These are phyloP conservation scores for Lactarius tabidus DNA, from an alignment of 768 basidiomycete genomes.

Conservation along the genomic window DNA sequence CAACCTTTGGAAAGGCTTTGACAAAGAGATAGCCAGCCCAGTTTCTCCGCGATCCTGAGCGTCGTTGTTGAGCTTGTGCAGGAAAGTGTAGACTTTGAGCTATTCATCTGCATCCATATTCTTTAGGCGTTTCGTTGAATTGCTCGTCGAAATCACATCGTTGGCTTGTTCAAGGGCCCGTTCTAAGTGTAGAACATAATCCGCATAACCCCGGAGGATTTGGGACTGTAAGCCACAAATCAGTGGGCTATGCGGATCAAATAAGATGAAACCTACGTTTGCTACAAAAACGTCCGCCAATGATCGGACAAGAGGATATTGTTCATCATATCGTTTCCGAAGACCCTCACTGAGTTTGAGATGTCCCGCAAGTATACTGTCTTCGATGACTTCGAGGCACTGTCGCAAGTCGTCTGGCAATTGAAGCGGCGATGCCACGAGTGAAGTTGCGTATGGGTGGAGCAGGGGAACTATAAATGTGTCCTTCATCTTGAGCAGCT, in stretches of 20 bases:
- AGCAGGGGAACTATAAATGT: constrained; percentile 88
- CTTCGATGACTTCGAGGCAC: constrained; percentile 83
- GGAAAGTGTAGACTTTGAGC: constrained; percentile 67
- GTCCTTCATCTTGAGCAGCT: constrained; percentile 87
- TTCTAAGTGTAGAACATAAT: constrained; percentile 90
- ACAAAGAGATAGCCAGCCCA: constrained; percentile 89
- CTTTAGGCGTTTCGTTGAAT: constrained; percentile 68
- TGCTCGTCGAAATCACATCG: constrained; percentile 59
- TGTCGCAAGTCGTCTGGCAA: constrained; percentile 83
- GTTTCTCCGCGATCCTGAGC: constrained; percentile 89
- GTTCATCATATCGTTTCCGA: constrained; percentile 89
- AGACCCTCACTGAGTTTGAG: constrained; percentile 78
- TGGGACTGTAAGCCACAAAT: constrained; percentile 58
- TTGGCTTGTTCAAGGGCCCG: constrained; percentile 86
- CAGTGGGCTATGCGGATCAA: constrained; percentile 11
- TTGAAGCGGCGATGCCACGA: constrained; percentile 57
- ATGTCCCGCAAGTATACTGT: constrained; percentile 87
- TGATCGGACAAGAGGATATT: constrained; percentile 89
- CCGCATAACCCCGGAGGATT: constrained; percentile 90
- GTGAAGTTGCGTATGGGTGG: constrained; percentile 71
- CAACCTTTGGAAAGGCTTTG: constrained; percentile 95
- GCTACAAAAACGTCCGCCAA: constrained; percentile 95
- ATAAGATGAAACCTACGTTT: constrained; percentile 53
- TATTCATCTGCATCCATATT: constrained; percentile 78
- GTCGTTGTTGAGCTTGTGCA: constrained; percentile 72